Evolutionary conservation across 257 asterid species (phyloP).

Genomic region (Solanum microdontum): DNA sequence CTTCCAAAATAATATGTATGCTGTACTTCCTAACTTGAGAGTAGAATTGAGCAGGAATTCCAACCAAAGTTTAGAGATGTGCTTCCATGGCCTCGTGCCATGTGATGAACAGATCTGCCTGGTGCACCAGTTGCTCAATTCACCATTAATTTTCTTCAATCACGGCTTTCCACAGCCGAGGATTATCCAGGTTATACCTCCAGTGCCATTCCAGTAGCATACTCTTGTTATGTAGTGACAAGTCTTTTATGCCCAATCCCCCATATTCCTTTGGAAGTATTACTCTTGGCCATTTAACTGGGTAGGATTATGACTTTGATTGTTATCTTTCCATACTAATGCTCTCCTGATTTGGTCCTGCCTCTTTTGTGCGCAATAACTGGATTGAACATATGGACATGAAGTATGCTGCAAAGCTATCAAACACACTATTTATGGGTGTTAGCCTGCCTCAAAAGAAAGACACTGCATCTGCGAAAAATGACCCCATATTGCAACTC

Average conservation of each 20-base stretch:
- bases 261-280: neutral
- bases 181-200: neutral
- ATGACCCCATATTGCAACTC: neutral
- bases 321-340: neutral
- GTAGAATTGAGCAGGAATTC: neutral
- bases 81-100: neutral
- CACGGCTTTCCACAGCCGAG: neutral
- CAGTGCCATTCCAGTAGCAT: neutral
- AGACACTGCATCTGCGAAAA: neutral
- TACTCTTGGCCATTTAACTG: neutral
- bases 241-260: neutral
- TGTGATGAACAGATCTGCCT: neutral
- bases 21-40: neutral
- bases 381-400: neutral
- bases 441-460: neutral
- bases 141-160: neutral
- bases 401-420: neutral
- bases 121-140: neutral
- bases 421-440: neutral
- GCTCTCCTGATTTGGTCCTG: neutral
- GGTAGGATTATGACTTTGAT: neutral
- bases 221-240: neutral
- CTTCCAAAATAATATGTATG: neutral
- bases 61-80: neutral
- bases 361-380: neutral